phyloP scores from a whole-genome alignment of 1,284 basidiomycete genomes.

The Sphaerobolus stellatus region DNA sequence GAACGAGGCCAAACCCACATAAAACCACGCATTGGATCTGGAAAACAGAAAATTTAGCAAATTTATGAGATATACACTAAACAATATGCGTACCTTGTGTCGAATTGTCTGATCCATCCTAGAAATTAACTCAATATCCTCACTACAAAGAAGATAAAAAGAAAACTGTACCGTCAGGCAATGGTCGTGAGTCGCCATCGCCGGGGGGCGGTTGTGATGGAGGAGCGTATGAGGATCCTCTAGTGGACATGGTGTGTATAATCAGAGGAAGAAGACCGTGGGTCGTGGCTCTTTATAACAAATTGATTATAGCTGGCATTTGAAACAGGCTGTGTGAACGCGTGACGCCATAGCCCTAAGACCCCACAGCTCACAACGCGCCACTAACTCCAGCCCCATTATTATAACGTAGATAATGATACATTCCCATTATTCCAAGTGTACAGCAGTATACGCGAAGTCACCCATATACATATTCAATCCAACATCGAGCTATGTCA shows the following conservation, averaged over 20 bases:
- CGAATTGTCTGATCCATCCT: conserved; percentile 62
- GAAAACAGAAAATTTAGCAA: neutral
- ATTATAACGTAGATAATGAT: too few species aligned
- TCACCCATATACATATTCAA: too few species aligned
- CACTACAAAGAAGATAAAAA: neutral
- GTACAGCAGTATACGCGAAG: too few species aligned
- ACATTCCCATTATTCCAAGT: too few species aligned
- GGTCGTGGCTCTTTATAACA: too few species aligned
- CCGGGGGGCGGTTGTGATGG: conserved; percentile 4
- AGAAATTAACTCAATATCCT: neutral
- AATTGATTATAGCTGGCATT: too few species aligned
- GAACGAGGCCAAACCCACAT: conserved; percentile 4
- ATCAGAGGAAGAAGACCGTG: neutral
- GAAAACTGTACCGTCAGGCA: conserved; percentile 7
- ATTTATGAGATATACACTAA: neutral
- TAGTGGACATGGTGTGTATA: conserved; percentile 7
- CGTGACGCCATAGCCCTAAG: too few species aligned
- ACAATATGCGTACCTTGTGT: conserved; percentile 28
- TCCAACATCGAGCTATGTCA: too few species aligned
- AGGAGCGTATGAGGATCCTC: conserved; percentile 1
- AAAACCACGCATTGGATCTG: conserved; percentile 15
- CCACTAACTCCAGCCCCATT: too few species aligned
- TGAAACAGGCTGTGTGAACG: too few species aligned
- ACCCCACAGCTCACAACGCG: too few species aligned
- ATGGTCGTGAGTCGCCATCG: conserved; percentile 11